These are phyloP conservation scores for Komagataella kurtzmanii DNA, from an alignment of 805 yeast species.

Conservation along the genomic window DNA sequence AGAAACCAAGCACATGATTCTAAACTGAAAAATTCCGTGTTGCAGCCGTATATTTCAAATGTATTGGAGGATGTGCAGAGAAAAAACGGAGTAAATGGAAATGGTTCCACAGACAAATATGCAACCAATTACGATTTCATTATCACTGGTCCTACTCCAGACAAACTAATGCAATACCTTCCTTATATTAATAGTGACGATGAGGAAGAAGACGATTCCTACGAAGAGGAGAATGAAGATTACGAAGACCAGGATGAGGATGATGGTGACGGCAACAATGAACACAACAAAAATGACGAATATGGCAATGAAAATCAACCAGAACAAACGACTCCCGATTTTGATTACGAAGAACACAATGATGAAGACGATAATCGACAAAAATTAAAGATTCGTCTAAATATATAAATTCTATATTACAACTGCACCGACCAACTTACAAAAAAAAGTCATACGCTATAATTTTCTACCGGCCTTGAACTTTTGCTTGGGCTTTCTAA, in stretches of 20 bases:
- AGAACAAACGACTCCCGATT: not conserved
- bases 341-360: not conserved
- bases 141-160: slow-evolving; percentile 22
- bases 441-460: slow-evolving; percentile 11
- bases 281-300: not conserved
- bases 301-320: not conserved
- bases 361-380: not conserved
- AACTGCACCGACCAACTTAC: not conserved
- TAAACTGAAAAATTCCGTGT: slow-evolving; percentile 14
- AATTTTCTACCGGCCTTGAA: slow-evolving; percentile 50
- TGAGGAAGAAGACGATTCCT: slow-evolving; percentile 5
- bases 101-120: not conserved
- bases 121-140: slow-evolving; percentile 14
- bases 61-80: slow-evolving; percentile 11
- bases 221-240: not conserved
- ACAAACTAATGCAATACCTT: slow-evolving; percentile 13
- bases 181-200: slow-evolving; percentile 18
- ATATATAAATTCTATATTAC: slow-evolving; percentile 1
- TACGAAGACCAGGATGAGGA: slow-evolving; percentile 3
- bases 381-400: not conserved
- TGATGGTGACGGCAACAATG: slow-evolving; percentile 1
- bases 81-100: not conserved
- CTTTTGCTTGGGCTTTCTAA: slow-evolving; percentile 25
- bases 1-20: slow-evolving; percentile 7
- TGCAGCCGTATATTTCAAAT: slow-evolving; percentile 7